Conservation (phyloP, 2,329 filamentous ascomycete species). For the Thelonectria blattea region DNA sequence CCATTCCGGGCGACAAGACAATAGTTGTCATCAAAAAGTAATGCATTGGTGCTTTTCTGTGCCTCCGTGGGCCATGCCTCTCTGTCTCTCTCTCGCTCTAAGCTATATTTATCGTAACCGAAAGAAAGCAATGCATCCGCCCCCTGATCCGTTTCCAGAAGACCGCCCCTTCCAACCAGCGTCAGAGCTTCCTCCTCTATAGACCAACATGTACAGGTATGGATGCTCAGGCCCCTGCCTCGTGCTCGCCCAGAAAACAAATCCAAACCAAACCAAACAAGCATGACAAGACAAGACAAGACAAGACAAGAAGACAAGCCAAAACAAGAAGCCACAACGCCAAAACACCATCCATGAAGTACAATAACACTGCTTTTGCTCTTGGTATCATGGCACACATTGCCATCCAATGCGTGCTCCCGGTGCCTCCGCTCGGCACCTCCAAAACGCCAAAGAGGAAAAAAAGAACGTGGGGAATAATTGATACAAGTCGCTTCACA, state of each 20-base stretch:
- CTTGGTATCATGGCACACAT: slow-evolving; percentile 35
- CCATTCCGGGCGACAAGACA: background rate
- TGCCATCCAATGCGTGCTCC: slow-evolving; percentile 22
- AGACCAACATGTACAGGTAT: too few relatives aligned
- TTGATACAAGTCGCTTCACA: slow-evolving; percentile 17
- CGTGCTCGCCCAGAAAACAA: background rate
- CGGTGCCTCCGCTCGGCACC: slow-evolving; percentile 14
- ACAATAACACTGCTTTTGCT: slow-evolving; percentile 14
- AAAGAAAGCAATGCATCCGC: background rate
- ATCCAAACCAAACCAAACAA: too few relatives aligned
- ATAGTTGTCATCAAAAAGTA: background rate
- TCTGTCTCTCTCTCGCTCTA: background rate
- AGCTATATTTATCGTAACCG: background rate
- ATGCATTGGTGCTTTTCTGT: background rate
- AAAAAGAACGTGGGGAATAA: slow-evolving; percentile 20
- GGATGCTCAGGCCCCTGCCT: background rate
- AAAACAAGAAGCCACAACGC: slow-evolving; percentile 18
- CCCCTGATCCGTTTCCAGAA: background rate
- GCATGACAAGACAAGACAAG: too few relatives aligned
- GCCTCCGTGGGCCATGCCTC: background rate
- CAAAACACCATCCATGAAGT: slow-evolving; percentile 32
- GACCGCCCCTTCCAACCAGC: too few relatives aligned
- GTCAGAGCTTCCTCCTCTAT: too few relatives aligned
- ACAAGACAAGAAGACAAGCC: too few relatives aligned
- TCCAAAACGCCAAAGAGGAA: slow-evolving; percentile 30